Evolutionary conservation across 108 stramenopile genomes (phyloP).

Genomic region (Cyclostephanos invisitatus): DNA sequence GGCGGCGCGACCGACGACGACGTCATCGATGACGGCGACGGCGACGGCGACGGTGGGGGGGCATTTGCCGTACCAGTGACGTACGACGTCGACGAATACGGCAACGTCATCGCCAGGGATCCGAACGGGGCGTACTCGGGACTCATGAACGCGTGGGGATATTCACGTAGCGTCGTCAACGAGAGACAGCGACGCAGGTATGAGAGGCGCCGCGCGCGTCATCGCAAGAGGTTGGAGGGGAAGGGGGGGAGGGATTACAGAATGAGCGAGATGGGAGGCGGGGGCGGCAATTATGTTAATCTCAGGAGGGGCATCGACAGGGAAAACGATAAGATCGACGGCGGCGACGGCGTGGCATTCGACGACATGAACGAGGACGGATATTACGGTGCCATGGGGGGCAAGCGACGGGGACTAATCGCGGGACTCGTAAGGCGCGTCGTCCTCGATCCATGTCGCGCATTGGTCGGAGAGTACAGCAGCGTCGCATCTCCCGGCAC

Average conservation of each 20-base stretch:
- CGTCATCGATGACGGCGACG: neutral
- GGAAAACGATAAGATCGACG: neutral
- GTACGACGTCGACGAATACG: neutral
- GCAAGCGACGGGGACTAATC: constrained; percentile 21
- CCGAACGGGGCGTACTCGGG: constrained; percentile 23
- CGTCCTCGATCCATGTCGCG: constrained; percentile 1
- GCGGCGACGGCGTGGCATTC: constrained; percentile 18
- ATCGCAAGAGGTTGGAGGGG: constrained; percentile 21
- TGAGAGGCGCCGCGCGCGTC: constrained; percentile 36
- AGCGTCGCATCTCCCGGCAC: constrained; percentile 65
- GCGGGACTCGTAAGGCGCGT: neutral
- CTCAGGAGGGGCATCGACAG: neutral
- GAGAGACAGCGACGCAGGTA: constrained; percentile 36
- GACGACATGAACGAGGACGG: constrained; percentile 52
- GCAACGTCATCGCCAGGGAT: constrained; percentile 4
- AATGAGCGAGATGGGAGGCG: neutral
- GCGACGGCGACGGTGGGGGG: neutral
- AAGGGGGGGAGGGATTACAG: neutral
- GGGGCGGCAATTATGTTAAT: neutral
- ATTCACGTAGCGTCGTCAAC: constrained; percentile 34
- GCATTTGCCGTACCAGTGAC: neutral
- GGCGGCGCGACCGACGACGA: too few relatives aligned
- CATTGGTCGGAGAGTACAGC: constrained; percentile 12
- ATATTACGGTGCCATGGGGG: constrained; percentile 34
- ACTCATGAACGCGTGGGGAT: constrained; percentile 35